Conservation (phyloP, 495 filamentous ascomycete species). For the Xylaria intraflava region DNA sequence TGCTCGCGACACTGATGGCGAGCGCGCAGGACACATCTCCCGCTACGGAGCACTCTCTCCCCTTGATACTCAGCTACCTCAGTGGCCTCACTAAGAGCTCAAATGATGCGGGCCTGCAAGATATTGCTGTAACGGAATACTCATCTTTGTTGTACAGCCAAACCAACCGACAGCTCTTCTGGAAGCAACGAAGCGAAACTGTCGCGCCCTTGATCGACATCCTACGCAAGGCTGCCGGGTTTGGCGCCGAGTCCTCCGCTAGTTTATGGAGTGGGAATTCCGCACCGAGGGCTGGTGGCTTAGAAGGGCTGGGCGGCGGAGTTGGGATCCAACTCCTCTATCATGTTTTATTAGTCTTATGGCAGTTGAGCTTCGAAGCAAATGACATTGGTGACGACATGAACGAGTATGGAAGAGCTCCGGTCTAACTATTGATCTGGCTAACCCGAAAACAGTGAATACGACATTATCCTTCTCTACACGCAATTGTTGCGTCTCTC, state of each 20-base stretch:
- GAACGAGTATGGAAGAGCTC: slow-evolving; percentile 58
- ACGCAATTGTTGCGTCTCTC: slow-evolving; percentile 83
- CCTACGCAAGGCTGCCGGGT: slow-evolving; percentile 68
- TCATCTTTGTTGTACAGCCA: slow-evolving; percentile 75
- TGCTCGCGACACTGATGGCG: slow-evolving; percentile 76
- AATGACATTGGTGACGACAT: slow-evolving; percentile 75
- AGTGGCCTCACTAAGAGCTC: slow-evolving; percentile 72
- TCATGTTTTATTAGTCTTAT: slow-evolving; percentile 83
- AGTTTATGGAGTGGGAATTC: slow-evolving; percentile 55
- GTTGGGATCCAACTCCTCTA: slow-evolving; percentile 93
- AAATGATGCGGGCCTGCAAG: slow-evolving; percentile 78
- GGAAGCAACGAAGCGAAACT: slow-evolving; percentile 78
- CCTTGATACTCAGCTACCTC: slow-evolving; percentile 81
- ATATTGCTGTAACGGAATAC: slow-evolving; percentile 90
- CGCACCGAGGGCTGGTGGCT: slow-evolving; percentile 43
- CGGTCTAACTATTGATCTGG: slow-evolving; percentile 1
- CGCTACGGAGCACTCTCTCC: slow-evolving; percentile 62
- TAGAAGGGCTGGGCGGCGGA: slow-evolving; percentile 66
- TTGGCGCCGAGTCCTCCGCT: slow-evolving; percentile 56
- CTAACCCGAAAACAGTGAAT: slow-evolving; percentile 54
- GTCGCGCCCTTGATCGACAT: slow-evolving; percentile 77
- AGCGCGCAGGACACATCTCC: slow-evolving; percentile 51
- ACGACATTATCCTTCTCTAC: slow-evolving; percentile 87
- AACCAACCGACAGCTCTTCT: slow-evolving; percentile 75
- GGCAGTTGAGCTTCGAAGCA: slow-evolving; percentile 94